Evolutionary conservation across 371 early-diverging fungal species (phyloP).

Genomic region (Mucor lusitanicus): DNA sequence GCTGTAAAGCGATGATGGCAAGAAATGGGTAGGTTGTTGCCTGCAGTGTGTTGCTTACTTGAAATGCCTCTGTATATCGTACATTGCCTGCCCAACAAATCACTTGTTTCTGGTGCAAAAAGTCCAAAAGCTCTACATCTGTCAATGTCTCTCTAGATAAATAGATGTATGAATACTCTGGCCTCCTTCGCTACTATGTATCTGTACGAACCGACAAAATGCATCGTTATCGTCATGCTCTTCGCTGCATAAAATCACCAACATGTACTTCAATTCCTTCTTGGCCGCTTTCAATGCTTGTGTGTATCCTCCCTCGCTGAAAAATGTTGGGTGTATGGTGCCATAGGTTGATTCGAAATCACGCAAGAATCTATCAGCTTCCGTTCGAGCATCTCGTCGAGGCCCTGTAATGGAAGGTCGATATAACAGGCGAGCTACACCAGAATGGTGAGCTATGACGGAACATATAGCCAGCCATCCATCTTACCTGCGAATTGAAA

Average conservation of each 20-base stretch:
- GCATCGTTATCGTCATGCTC: slow-evolving; percentile 79
- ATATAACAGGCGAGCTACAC: slow-evolving; percentile 40
- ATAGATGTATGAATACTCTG: background rate
- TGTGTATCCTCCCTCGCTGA: slow-evolving; percentile 70
- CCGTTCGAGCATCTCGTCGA: slow-evolving; percentile 55
- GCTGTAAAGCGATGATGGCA: slow-evolving; percentile 69
- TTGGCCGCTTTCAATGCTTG: slow-evolving; percentile 72
- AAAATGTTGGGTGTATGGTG: slow-evolving; percentile 72
- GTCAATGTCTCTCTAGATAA: slow-evolving; percentile 57
- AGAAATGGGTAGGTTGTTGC: slow-evolving; percentile 81
- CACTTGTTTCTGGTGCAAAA: slow-evolving; percentile 62
- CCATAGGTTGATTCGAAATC: slow-evolving; percentile 77
- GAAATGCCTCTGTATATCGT: slow-evolving; percentile 69
- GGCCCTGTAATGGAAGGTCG: slow-evolving; percentile 42
- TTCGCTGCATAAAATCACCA: slow-evolving; percentile 73
- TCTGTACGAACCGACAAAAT: slow-evolving; percentile 57
- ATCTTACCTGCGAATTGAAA: slow-evolving; percentile 50
- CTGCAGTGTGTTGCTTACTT: slow-evolving; percentile 71
- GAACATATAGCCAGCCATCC: too few species aligned
- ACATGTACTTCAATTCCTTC: slow-evolving; percentile 67
- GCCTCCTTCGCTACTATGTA: background rate
- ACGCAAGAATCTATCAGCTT: slow-evolving; percentile 65
- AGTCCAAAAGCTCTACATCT: slow-evolving; percentile 58
- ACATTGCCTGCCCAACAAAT: slow-evolving; percentile 83
- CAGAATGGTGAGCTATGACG: background rate